Evolutionary conservation across 164 flowering plant genomes (phyloP), one percentile per base, ranked within the genome.

Genomic region (Stephania yunnanensis): DNA sequence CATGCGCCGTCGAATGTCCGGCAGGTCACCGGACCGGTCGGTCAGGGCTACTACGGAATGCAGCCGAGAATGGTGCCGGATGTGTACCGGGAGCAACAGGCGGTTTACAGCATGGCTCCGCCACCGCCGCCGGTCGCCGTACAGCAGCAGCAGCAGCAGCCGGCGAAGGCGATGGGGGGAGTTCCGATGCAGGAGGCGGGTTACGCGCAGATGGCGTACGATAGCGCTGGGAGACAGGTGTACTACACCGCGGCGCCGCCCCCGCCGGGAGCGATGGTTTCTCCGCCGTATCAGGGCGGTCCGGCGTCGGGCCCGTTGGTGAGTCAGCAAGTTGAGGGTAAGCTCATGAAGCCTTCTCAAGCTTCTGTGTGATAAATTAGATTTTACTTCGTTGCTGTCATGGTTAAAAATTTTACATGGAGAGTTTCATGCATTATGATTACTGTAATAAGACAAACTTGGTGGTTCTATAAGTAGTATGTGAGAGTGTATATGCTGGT

Each of bases 171-270:
- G 12, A 17, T 15, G 7, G 78, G 70, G 17, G 77, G 78, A 20
- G 36, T 55, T 78, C 70, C 70, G 9, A 50, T 69, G 12, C 80
- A 73, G 13, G 79, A 68, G 22, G 25, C 73, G 58, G 81, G 73
- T 3, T 80, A 86, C 55, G 15, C 85, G 4, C 93, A 83, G 77
- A 69, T 89, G 87, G 88, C 84, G 63, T 92, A 90, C 75, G 97
- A 90, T 77, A 81, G 83, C 61, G 64, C 77, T 15, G 93, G 93
- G 36, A 86, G 94, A 76, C 93, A 87, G 71, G 89, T 92, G 46
- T 88, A 83, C 80, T 92, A 92, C 68, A 77, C 84, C 19, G 58
- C 85, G 6, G 72, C 84, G 44, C 80, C 89, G 44, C 81, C 84
- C 31, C 80, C 89, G 44, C 81, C 89, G 6, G 88, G 85, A 13